Evolutionary conservation across 225 moss, liverwort and hornwort species (phyloP).

Genomic region (Bryum argenteum): DNA sequence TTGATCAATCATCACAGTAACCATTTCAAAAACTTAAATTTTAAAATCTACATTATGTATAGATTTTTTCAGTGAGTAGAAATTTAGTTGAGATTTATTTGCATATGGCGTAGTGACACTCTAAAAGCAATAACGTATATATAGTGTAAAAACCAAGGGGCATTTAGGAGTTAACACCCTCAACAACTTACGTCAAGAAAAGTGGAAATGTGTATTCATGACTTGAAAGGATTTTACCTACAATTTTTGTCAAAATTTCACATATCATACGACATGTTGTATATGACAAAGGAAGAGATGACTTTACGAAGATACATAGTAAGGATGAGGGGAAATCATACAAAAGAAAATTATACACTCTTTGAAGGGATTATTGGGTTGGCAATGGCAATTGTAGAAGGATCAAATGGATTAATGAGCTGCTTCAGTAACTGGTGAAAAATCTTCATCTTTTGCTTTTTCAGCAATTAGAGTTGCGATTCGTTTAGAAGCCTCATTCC

Average conservation of each 20-base stretch:
- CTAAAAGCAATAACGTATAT: too few relatives aligned
- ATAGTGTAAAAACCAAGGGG: too few relatives aligned
- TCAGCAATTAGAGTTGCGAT: constrained; percentile 34
- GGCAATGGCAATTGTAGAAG: neutral
- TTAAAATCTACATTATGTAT: too few relatives aligned
- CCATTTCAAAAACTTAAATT: too few relatives aligned
- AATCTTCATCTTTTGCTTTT: constrained; percentile 56
- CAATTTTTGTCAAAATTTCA: neutral
- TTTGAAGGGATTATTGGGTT: neutral
- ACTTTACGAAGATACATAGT: neutral
- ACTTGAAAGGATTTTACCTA: neutral
- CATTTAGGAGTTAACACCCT: too few relatives aligned
- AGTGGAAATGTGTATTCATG: neutral
- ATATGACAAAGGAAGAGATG: neutral
- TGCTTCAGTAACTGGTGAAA: constrained; percentile 42
- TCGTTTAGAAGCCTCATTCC: constrained; percentile 46
- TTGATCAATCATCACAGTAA: too few relatives aligned
- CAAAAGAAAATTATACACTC: neutral
- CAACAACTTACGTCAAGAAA: too few relatives aligned
- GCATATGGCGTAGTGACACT: too few relatives aligned
- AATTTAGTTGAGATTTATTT: too few relatives aligned
- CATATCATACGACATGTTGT: constrained; percentile 18
- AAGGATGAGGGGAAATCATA: neutral
- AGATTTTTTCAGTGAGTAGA: too few relatives aligned
- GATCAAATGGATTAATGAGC: constrained; percentile 24